Evolutionary conservation across 2,329 filamentous ascomycete genomes (phyloP).

Genomic region (Trichoderma citrinoviride): DNA sequence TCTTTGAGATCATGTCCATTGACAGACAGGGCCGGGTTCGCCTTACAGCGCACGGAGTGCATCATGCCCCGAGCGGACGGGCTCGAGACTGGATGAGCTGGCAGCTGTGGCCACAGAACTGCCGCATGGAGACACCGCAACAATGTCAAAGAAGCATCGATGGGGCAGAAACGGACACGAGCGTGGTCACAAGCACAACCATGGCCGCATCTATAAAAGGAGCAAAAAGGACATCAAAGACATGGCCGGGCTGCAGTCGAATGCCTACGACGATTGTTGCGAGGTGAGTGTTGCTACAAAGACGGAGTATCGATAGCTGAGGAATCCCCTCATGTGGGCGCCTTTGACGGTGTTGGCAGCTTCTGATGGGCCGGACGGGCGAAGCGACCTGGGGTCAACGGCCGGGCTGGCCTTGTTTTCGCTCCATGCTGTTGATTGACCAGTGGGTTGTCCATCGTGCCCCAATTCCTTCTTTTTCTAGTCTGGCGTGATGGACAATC

Average conservation of each 20-base stretch:
- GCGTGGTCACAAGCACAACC: neutral
- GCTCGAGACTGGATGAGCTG: slow-evolving; percentile 15
- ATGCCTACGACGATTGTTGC: too few relatives aligned
- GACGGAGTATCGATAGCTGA: neutral
- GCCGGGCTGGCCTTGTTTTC: neutral
- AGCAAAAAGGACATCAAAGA: neutral
- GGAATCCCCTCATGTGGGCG: neutral
- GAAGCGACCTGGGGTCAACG: neutral
- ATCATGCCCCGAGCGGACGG: neutral
- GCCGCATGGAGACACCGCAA: slow-evolving; percentile 5
- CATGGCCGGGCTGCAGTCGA: neutral
- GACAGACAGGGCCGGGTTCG: neutral
- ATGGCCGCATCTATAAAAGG: neutral
- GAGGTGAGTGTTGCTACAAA: too few relatives aligned
- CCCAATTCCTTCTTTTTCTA: neutral
- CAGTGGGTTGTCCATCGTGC: neutral
- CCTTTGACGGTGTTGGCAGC: slow-evolving; percentile 14
- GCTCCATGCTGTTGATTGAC: neutral
- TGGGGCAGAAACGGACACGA: neutral
- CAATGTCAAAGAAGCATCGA: neutral
- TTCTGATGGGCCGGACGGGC: slow-evolving; percentile 16
- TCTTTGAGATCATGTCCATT: neutral
- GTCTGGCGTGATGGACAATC: slow-evolving; percentile 1
- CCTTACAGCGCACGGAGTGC: neutral
- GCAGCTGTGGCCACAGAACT: neutral